Conservation (phyloP, 495 filamentous ascomycete species). For the Xylaria sp. region DNA sequence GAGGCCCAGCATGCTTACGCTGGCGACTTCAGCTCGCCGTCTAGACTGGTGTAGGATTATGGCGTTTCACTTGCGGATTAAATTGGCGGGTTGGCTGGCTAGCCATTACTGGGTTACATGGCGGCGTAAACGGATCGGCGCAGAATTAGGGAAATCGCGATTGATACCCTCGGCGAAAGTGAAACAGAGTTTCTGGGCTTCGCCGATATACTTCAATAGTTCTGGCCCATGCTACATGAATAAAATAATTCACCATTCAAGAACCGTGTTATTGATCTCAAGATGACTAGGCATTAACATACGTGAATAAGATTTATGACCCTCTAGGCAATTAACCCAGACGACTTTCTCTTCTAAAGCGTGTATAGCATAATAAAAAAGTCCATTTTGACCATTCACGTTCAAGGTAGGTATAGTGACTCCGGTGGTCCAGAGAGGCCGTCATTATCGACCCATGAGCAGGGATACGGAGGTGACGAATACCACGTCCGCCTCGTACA, state of each 20-base stretch:
- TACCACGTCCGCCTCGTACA: slow-evolving; percentile 7
- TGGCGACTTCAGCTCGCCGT: slow-evolving; percentile 34
- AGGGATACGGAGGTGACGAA: slow-evolving; percentile 12
- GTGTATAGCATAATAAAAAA: background rate
- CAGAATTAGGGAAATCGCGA: background rate
- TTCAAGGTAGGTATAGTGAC: background rate
- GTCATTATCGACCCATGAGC: background rate
- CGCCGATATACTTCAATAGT: background rate
- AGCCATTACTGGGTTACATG: background rate
- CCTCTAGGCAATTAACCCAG: background rate
- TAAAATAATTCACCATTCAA: background rate
- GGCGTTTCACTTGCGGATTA: background rate
- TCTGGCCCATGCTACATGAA: background rate
- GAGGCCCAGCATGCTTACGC: slow-evolving; percentile 52
- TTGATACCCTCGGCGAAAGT: slow-evolving; percentile 22
- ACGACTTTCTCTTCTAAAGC: background rate
- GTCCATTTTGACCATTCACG: background rate
- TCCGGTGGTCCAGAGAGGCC: background rate
- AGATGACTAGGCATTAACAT: background rate
- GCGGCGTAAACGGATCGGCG: slow-evolving; percentile 16
- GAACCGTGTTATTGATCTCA: background rate
- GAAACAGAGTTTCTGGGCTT: slow-evolving; percentile 1
- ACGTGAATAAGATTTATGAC: background rate
- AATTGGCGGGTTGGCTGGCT: background rate
- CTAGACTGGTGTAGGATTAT: slow-evolving; percentile 24